phyloP scores from a whole-genome alignment of 768 basidiomycete genomes.

The Mycena indigotica region DNA sequence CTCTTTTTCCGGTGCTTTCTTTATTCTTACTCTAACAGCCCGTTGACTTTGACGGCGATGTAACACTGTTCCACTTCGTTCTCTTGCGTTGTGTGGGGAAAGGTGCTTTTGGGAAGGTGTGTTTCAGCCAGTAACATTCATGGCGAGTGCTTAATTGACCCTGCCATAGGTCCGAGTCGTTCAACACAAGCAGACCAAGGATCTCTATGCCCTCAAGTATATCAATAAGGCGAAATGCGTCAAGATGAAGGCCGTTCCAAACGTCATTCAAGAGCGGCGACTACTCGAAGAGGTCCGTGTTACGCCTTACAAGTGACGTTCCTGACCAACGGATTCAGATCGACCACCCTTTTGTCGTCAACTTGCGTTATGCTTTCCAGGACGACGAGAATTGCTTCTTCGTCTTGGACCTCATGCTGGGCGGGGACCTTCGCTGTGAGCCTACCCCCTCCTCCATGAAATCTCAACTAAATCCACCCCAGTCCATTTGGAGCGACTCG shows the following conservation, averaged over 20 bases:
- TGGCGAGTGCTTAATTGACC: no score
- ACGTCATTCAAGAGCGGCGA: slow-evolving; percentile 94
- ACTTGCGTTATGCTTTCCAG: slow-evolving; percentile 94
- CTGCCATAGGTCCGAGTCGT: slow-evolving; percentile 90
- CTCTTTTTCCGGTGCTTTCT: neutral
- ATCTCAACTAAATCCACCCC: slow-evolving; percentile 12
- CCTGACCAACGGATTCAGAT: slow-evolving; percentile 54
- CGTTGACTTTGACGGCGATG: slow-evolving; percentile 93
- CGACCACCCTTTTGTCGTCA: slow-evolving; percentile 94
- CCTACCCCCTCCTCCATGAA: slow-evolving; percentile 17
- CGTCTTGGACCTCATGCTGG: slow-evolving; percentile 95
- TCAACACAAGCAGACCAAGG: slow-evolving; percentile 97
- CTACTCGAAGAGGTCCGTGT: slow-evolving; percentile 86
- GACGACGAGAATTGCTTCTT: slow-evolving; percentile 99
- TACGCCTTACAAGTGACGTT: slow-evolving; percentile 5
- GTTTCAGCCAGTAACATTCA: no score
- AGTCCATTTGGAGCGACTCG: slow-evolving; percentile 91
- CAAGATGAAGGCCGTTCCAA: slow-evolving; percentile 97
- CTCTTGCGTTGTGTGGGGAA: slow-evolving; percentile 96
- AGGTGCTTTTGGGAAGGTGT: slow-evolving; percentile 97
- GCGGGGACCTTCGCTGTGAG: slow-evolving; percentile 91
- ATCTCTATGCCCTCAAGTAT: slow-evolving; percentile 97
- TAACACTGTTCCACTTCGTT: slow-evolving; percentile 96
- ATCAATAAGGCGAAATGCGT: slow-evolving; percentile 98
- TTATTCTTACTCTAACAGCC: slow-evolving; percentile 52